Conservation (phyloP, 352 stramenopile species). For the Hyaloperonospora arabidopsidis region DNA sequence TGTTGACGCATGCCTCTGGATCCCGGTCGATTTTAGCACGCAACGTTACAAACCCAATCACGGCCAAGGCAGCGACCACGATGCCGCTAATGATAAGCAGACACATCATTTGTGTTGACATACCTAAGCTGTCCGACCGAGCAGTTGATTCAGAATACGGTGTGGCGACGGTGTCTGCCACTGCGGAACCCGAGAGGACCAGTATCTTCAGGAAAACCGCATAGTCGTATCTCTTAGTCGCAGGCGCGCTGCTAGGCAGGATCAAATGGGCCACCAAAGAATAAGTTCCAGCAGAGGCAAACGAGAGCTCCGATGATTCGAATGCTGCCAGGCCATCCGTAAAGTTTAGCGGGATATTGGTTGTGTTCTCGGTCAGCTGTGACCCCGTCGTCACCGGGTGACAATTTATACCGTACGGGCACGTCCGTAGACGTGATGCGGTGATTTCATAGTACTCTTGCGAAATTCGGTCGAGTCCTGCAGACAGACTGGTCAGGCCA, state of each 20-base stretch:
- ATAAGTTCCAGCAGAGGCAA: conserved; percentile 40
- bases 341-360: conserved; percentile 52
- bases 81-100: conserved; percentile 68
- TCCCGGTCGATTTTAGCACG: conserved; percentile 38
- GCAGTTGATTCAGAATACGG: conserved; percentile 28
- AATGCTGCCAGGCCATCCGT: conserved; percentile 38
- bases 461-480: conserved; percentile 45
- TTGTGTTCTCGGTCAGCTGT: conserved; percentile 38
- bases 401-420: conserved; percentile 36
- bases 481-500: conserved; percentile 32
- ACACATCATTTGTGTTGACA: conserved; percentile 57
- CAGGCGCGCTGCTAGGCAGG: conserved; percentile 37
- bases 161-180: conserved; percentile 24
- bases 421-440: conserved; percentile 49
- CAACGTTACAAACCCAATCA: conserved; percentile 58
- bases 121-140: conserved; percentile 19
- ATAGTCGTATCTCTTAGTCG: conserved; percentile 54
- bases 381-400: conserved; percentile 42
- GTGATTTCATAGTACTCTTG: conserved; percentile 47
- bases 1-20: conserved; percentile 14
- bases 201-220: conserved; percentile 45
- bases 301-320: conserved; percentile 47
- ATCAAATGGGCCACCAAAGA: conserved; percentile 56
- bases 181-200: conserved; percentile 22
- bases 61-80: conserved; percentile 49